A percentile compares a stretch with the other conserved stretches of the same genome.
phyloP scores from a whole-genome alignment of 805 yeast species.

The Starmerella powellii region DNA sequence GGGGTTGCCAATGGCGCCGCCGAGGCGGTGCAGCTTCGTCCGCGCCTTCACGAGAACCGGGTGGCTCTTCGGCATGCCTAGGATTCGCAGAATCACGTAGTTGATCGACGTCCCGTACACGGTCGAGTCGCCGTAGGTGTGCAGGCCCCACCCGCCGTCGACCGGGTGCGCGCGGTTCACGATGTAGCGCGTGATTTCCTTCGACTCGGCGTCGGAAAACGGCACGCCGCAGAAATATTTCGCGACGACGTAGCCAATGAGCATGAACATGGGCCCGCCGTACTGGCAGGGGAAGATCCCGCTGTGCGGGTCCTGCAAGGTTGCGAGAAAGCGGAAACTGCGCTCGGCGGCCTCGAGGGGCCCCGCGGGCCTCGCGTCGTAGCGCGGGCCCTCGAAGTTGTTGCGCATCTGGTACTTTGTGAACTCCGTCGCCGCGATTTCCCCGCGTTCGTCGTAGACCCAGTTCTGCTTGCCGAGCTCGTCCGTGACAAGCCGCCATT shows the following conservation, averaged over 20 bases:
- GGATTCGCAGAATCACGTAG: slow-evolving; percentile 65
- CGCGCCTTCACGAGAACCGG: slow-evolving; percentile 71
- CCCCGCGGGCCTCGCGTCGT: slow-evolving; percentile 21
- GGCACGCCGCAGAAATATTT: slow-evolving; percentile 55
- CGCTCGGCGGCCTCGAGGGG: slow-evolving; percentile 43
- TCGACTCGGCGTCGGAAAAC: slow-evolving; percentile 51
- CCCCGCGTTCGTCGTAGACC: slow-evolving; percentile 42
- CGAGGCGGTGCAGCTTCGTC: slow-evolving; percentile 51
- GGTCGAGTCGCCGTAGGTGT: slow-evolving; percentile 82
- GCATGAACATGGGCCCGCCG: slow-evolving; percentile 97
- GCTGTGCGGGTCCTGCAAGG: slow-evolving; percentile 59
- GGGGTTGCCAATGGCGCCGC: slow-evolving; percentile 84
- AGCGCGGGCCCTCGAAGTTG: slow-evolving; percentile 19
- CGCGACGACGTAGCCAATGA: slow-evolving; percentile 73
- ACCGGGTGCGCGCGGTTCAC: slow-evolving; percentile 93
- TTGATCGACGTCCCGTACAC: slow-evolving; percentile 89
- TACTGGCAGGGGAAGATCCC: slow-evolving; percentile 89
- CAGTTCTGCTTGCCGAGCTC: slow-evolving; percentile 70
- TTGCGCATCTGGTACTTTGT: slow-evolving; percentile 25
- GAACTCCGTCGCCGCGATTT: slow-evolving; percentile 29
- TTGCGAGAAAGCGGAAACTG: slow-evolving; percentile 58
- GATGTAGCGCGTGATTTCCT: slow-evolving; percentile 70
- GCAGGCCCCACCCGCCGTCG: slow-evolving; percentile 99
- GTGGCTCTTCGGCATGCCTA: slow-evolving; percentile 66
- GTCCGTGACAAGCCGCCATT: slow-evolving; percentile 67